A percentile compares a stretch with the other conserved stretches of the same genome.
phyloP scores from a whole-genome alignment of 106 monocot genomes.

The Allium sativum region DNA sequence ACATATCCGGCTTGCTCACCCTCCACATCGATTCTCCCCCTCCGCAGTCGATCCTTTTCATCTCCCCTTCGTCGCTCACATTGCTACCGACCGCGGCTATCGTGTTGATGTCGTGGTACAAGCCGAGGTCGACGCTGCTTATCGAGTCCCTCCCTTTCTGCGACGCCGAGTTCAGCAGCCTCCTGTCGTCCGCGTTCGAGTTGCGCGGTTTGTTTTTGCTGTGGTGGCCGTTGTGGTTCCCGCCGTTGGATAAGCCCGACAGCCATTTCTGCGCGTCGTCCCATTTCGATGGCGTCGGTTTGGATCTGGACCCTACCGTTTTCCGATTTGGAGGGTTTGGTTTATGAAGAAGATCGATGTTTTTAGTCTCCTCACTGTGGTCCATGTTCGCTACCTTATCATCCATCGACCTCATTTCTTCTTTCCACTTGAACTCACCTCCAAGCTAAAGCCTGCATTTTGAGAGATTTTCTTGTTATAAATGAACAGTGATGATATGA shows the following conservation, averaged over 20 bases:
- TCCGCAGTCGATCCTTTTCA: conserved; percentile 75
- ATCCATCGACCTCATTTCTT: conserved; percentile 33
- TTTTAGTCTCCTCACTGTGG: not conserved
- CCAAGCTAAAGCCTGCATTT: not conserved
- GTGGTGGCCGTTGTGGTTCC: conserved; percentile 4
- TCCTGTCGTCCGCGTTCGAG: conserved; percentile 82
- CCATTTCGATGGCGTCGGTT: conserved; percentile 90
- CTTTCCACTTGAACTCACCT: not conserved
- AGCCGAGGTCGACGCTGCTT: conserved; percentile 55
- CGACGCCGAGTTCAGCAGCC: conserved; percentile 48
- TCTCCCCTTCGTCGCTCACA: conserved; percentile 53
- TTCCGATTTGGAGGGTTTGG: conserved; percentile 15
- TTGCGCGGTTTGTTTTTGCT: conserved; percentile 42
- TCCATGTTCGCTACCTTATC: conserved; percentile 16
- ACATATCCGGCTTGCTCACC: conserved; percentile 19
- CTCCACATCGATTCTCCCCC: conserved; percentile 11
- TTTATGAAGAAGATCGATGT: conserved; percentile 35
- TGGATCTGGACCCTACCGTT: conserved; percentile 29
- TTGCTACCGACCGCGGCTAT: not conserved
- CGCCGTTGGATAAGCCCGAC: conserved; percentile 36
- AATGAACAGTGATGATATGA: not conserved
- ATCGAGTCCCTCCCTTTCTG: conserved; percentile 70
- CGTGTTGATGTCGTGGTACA: conserved; percentile 24
- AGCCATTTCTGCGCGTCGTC: conserved; percentile 99
- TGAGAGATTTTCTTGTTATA: not conserved